Base-by-base conservation (phyloP, 1,284 basidiomycete species). In the Takashimella tepidaria region DNA sequence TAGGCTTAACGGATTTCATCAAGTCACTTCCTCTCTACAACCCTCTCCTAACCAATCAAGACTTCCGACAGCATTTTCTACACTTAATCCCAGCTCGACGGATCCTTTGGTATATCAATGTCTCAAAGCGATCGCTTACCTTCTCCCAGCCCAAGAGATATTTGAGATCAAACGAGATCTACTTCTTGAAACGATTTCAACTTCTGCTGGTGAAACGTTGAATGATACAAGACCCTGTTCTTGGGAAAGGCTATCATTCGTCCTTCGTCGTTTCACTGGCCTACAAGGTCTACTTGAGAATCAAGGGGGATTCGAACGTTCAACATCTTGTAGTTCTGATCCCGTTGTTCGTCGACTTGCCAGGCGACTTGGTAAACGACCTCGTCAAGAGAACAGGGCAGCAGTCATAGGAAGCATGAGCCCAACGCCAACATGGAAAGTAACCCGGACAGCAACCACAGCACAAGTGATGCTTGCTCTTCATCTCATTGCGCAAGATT, bases 401-500 rank as follows among this genome's bases (percentile, higher is more conserved):
- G 4, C 50, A 60, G n/a, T n/a, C n/a, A n/a, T n/a, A n/a, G n/a
- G n/a, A n/a, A n/a, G n/a, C n/a, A n/a, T n/a, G n/a, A 43, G 25
- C 22, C 43, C 42, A 58, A 31, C 51, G 23, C 21, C 22, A 3
- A 47, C 25, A 31, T 19, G 2, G 5, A 13, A 26, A 2, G 46
- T 27, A 26, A 13, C 8, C 11, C 55, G 4, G 41, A 25, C n/a
- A 22, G 12, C 43, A 13, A 25, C 49, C 31, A 50, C 57, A 1
- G 46, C 60, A 5, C 51, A 64, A 1, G 54, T 74, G 2, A 50
- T 93, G 6, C 82, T 85, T 53, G 84, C 84, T 0, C 72, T 95
- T 1, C 90, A 93, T 68, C 80, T 85, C 41, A 79, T 92, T 2
- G 89, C 81, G 0, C 88, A 93, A 57, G 74, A 78, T 44, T 69